Evolutionary conservation across 257 asterid genomes (phyloP), one percentile per base, ranked within the genome.

Genomic region (Jacaranda mimosifolia): DNA sequence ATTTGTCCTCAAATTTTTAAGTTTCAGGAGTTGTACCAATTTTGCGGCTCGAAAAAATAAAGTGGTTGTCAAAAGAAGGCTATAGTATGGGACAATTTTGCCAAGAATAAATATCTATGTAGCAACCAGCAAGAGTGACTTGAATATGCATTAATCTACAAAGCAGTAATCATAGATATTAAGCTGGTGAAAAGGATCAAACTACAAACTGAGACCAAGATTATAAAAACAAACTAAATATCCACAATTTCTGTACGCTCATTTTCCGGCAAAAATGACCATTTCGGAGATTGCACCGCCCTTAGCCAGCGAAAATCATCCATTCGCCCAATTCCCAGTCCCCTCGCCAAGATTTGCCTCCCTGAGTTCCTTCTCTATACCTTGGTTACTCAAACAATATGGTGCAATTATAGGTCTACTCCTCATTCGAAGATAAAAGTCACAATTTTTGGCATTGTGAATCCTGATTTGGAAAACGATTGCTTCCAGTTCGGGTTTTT

Each of bases 351-450:
- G 92, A 85, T 91, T 91, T 6, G 97, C 96, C 79, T 84, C 89
- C 42, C 68, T 81, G 4, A 94, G 91, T 66, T 94, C 92, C 86
- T 77, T 75, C 79, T 87, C 91, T 21, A 92, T 75, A 73, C 93
- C 94, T 46, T 79, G 68, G 73, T 92, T 92, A 51, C 72, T 85
- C 87, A 94, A 86, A 68, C 92, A 81, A 77, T 89, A 92, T 0
- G 98, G 97, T 38, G 96, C 96, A 81, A 94, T 89, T 62, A 92
- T 92, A n/a, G 98, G 97, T 72, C 97, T 91, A 82, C 98, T 94
- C 85, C 97, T 86, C 42, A 75, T 93, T 9, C 96, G 85, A 73
- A 91, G 89, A 80, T 94, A 89, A 78, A 92, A 94, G 82, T 88
- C 96, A 49, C 97, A 94, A 10, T 77, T 68, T 73, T 85, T 88